Base-by-base conservation (phyloP, 2,329 filamentous ascomycete genomes). In the Sordariomycetes sp. region DNA sequence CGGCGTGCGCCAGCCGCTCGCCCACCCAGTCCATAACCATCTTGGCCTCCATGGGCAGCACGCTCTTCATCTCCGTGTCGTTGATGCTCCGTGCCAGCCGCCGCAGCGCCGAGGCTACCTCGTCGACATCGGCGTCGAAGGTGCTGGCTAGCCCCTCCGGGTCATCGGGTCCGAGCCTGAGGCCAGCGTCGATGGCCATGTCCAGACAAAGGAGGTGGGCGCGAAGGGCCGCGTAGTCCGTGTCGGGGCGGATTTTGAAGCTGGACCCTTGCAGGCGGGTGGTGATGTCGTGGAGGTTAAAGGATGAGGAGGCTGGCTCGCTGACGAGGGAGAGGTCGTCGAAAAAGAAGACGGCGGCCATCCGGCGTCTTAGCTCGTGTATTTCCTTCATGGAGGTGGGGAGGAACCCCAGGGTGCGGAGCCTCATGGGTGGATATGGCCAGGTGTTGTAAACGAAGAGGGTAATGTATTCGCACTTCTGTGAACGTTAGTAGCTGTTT, bases 21-120 rank as follows among this genome's bases (percentile, higher is more conserved):
- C 86, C 80, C n/a, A 96, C 73, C 59, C 85, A 79, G 65, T 95
- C 88, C 46, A 96, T 76, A 12, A 80, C 78, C 58, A 85, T 84
- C 71, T 96, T 96, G 14, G 88, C 84, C 66, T 95, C 85, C 34
- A 89, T 87, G 34, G 88, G 81, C 18, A 81, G 79, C 59, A 94
- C 76, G 64, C 88, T 83, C 24, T 83, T 83, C 52, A 89, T 87
- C 48, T 89, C 89, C 1, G 85, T 80, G 65, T 91, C 89, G 60
- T 86, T 80, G 65, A 96, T 95, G 46, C 79, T 79, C 59, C 76
- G 74, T 70, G 77, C 78, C 35, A 85, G 72, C 18, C 72, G 68
- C 61, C 85, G 82, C 56, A 95, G 74, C 37, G 74, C 76, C 20
- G 72, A 71, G 1, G 82, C 77, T 4, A 96, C 76, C 24, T 72